A percentile compares a stretch with the other conserved stretches of the same genome.
Evolutionary conservation across 140 eudicot species (phyloP).

Genomic region (Erigeron philadelphicus): DNA sequence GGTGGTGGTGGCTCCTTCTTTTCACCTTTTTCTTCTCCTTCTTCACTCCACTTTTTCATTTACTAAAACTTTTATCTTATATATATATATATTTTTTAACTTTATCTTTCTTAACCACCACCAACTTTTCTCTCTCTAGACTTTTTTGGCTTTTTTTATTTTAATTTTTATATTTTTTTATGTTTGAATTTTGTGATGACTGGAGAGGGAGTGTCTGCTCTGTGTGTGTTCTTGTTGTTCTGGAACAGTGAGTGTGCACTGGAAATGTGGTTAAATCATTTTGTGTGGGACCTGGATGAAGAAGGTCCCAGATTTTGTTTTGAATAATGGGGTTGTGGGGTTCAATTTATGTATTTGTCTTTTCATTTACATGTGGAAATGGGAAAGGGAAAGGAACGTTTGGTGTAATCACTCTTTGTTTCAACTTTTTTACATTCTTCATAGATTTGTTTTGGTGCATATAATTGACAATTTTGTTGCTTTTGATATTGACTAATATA

Average conservation of each 20-base stretch:
- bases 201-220: constrained; percentile 17
- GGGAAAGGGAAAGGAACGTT: constrained; percentile 14
- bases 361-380: constrained; percentile 5
- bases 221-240: constrained; percentile 6
- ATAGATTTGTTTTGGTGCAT: constrained; percentile 18
- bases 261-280: constrained; percentile 29
- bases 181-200: constrained; percentile 8
- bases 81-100: constrained; percentile 2
- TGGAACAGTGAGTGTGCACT: constrained; percentile 20
- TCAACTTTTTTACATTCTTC: constrained; percentile 9
- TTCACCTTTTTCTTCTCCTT: constrained; percentile 38
- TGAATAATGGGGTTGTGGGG: constrained; percentile 35
- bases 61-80: constrained; percentile 12
- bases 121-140: constrained; percentile 40
- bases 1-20: constrained; percentile 31
- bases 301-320: constrained; percentile 24
- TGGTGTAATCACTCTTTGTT: constrained; percentile 17
- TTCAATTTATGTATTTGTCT: constrained; percentile 12
- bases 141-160: constrained; percentile 5
- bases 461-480: constrained; percentile 20
- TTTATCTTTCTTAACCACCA: constrained; percentile 29
- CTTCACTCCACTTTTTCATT: constrained; percentile 47
- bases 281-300: constrained; percentile 28
- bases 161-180: background rate
- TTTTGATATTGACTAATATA: background rate